Evolutionary conservation across 805 yeast species (phyloP), one percentile per base, ranked within the genome.

Genomic region (Scheffersomyces stipitis): DNA sequence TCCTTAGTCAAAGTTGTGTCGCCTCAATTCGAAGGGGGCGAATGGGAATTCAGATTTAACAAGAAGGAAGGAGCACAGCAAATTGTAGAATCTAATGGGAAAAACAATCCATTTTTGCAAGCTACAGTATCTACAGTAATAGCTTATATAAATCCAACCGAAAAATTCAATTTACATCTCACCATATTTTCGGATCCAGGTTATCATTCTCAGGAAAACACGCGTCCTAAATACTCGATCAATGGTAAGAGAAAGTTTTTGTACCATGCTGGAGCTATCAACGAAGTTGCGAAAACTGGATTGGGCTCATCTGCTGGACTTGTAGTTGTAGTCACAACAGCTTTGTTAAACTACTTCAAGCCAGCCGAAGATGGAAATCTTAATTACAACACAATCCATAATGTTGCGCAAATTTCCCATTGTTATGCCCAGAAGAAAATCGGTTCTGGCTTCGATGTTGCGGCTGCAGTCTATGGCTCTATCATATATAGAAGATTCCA

Each of bases 361-460:
- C 36, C 34, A 13, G 49, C 51, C 5, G 37, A 37, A 7, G 38
- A 37, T 5, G 44, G 43, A 10, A 37, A 46, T 18, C 5, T 28
- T 1, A 10, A 37, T 10, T 38, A 43, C 5, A 49, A 60, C 4
- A 42, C 58, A n/a, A 69, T 91, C 24, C 98, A 93, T 58, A 91
- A 88, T 51, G 61, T 88, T 18, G 78, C 96, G 0, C 99, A 93
- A 58, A 69, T 86, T 6, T 83, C 96, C 0, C 99, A 93, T 59
- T 90, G 96, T 58, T 74, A 78, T 39, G 98, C 99, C 3, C 99
- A 93, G 59, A 86, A 87, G 22, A 93, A 93, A 60, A 81, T 93
- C 17, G 99, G 99, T 0, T 88, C 96, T 3, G 99, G 99, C 0
- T 93, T 93, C 60, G 99, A 93, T 56, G 95, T 93, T 28, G 98